Evolutionary conservation across 2,329 filamentous ascomycete species (phyloP).

Genomic region (Aspergillus floridensis): DNA sequence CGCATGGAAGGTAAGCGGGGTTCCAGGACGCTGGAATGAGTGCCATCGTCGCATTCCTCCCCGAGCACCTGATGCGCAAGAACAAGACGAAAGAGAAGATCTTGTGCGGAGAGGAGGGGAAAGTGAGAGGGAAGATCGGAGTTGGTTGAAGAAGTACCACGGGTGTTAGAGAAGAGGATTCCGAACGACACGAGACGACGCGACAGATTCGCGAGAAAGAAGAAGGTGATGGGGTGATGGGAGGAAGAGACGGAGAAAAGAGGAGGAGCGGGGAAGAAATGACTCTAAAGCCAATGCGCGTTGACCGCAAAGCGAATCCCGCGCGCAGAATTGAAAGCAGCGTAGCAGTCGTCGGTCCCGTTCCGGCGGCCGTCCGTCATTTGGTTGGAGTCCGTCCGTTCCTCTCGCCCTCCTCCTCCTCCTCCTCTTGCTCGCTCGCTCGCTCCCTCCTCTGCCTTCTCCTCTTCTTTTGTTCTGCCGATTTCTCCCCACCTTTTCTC

Average conservation of each 20-base stretch:
- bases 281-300: slow-evolving; percentile 8
- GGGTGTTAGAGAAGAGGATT: not conserved
- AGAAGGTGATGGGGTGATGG: not conserved
- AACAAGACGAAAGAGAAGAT: not conserved
- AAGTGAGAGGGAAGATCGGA: not conserved
- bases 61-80: not conserved
- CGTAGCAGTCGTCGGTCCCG: not conserved
- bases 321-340: slow-evolving; percentile 3
- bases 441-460: slow-evolving; percentile 24
- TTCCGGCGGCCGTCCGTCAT: slow-evolving; percentile 10
- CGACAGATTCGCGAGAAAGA: not conserved
- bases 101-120: not conserved
- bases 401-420: slow-evolving; percentile 20
- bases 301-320: slow-evolving; percentile 5
- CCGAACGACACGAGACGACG: not conserved
- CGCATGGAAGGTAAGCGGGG: slow-evolving; percentile 12
- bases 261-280: slow-evolving; percentile 9
- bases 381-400: slow-evolving; percentile 12
- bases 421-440: slow-evolving; percentile 27
- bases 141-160: not conserved
- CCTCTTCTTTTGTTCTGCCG: slow-evolving; percentile 32
- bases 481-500: slow-evolving; percentile 32
- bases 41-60: slow-evolving; percentile 6
- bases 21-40: slow-evolving; percentile 6
- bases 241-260: not conserved